Conservation (phyloP, 2,329 filamentous ascomycete genomes). For the Penicillium sp. region DNA sequence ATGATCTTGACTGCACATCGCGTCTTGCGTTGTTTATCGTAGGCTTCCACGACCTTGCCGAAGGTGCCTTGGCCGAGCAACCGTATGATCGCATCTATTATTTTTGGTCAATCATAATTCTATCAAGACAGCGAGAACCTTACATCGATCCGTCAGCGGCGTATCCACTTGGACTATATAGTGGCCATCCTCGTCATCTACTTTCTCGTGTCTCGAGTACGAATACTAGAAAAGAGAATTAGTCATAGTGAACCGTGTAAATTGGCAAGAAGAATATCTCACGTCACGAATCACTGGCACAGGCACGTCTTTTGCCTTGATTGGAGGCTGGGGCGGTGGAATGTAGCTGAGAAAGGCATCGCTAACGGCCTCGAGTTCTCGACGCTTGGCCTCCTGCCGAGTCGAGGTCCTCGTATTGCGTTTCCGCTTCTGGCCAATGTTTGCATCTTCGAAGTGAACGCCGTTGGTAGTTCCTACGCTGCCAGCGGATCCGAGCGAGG, state of each 20-base stretch:
- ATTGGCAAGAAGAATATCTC: slow-evolving; percentile 26
- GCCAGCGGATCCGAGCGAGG: slow-evolving; percentile 69
- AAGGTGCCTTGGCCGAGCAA: slow-evolving; percentile 96
- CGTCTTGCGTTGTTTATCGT: slow-evolving; percentile 68
- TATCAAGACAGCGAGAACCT: slow-evolving; percentile 30
- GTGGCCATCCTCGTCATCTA: slow-evolving; percentile 95
- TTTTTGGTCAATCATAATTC: slow-evolving; percentile 17
- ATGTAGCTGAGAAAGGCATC: slow-evolving; percentile 76
- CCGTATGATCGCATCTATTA: slow-evolving; percentile 76
- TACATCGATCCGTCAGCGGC: slow-evolving; percentile 84
- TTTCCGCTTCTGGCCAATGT: slow-evolving; percentile 83
- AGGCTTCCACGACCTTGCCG: slow-evolving; percentile 93
- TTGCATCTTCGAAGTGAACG: slow-evolving; percentile 63
- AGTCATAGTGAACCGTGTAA: not conserved
- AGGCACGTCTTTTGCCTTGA: slow-evolving; percentile 79
- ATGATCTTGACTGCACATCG: slow-evolving; percentile 98
- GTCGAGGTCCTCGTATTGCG: slow-evolving; percentile 73
- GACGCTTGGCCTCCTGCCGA: slow-evolving; percentile 75
- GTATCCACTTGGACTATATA: slow-evolving; percentile 90
- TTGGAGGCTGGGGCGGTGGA: slow-evolving; percentile 80
- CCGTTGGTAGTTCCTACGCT: slow-evolving; percentile 50
- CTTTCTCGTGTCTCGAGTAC: slow-evolving; percentile 59
- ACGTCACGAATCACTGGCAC: slow-evolving; percentile 60
- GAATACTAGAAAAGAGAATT: slow-evolving; percentile 36
- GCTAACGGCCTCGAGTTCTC: slow-evolving; percentile 66